These are phyloP conservation scores for Fraxinus platypoda DNA, from an alignment of 305 asterid species.

Conservation along the genomic window DNA sequence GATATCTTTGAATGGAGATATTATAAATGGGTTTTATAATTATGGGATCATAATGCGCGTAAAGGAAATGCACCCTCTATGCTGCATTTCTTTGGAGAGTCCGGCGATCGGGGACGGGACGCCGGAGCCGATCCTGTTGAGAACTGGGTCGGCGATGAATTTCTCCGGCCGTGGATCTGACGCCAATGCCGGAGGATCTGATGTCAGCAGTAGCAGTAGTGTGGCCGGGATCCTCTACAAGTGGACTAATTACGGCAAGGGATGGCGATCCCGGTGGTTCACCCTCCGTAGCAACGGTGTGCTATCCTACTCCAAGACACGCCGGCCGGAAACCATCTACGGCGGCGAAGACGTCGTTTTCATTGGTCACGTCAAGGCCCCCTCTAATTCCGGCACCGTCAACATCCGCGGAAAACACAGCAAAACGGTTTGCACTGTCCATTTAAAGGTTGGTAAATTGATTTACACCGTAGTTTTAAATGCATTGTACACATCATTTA, in stretches of 20 bases:
- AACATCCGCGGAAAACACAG: constrained; percentile 41
- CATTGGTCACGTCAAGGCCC: constrained; percentile 35
- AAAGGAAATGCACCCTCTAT: constrained; percentile 88
- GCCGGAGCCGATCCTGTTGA: constrained; percentile 62
- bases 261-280: constrained; percentile 98
- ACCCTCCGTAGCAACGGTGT: constrained; percentile 66
- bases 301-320: constrained; percentile 65
- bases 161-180: constrained; percentile 61
- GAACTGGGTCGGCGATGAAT: constrained; percentile 70
- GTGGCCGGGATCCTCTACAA: constrained; percentile 72
- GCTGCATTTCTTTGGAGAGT: constrained; percentile 82
- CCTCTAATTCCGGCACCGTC: constrained; percentile 32
- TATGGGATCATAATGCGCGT: constrained; percentile 56
- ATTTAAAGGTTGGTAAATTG: constrained; percentile 56
- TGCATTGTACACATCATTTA: constrained; percentile 3
- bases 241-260: constrained; percentile 92
- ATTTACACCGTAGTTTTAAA: neutral
- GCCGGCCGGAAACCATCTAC: constrained; percentile 40
- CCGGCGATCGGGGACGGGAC: constrained; percentile 58
- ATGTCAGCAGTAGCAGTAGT: constrained; percentile 36
- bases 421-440: constrained; percentile 67
- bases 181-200: constrained; percentile 58
- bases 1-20: constrained; percentile 12
- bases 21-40: neutral
- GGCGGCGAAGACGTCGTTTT: constrained; percentile 43